phyloP scores from a whole-genome alignment of 805 yeast genomes.

The Torulaspora delbrueckii region DNA sequence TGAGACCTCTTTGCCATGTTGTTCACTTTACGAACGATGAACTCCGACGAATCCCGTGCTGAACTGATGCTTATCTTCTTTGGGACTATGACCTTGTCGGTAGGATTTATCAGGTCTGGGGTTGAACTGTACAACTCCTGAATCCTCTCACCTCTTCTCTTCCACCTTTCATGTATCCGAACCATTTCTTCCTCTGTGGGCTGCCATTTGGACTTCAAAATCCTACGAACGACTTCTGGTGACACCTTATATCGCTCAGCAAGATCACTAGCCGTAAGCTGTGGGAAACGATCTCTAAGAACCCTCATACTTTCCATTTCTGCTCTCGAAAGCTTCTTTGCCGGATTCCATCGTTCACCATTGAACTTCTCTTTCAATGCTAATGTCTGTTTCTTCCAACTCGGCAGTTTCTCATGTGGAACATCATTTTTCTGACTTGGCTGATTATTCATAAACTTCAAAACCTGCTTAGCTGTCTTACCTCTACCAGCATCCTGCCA shows the following conservation, averaged over 20 bases:
- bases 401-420: constrained; percentile 39
- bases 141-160: constrained; percentile 41
- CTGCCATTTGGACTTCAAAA: constrained; percentile 69
- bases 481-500: constrained; percentile 4
- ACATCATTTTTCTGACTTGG: constrained; percentile 18
- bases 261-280: constrained; percentile 52
- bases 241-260: constrained; percentile 64
- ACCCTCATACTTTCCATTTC: constrained; percentile 61
- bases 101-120: not conserved
- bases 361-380: constrained; percentile 59
- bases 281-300: constrained; percentile 54
- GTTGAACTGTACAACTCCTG: constrained; percentile 22
- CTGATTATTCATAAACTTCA: constrained; percentile 19
- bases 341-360: constrained; percentile 60
- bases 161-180: constrained; percentile 49
- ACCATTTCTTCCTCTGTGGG: constrained; percentile 55
- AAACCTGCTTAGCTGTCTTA: constrained; percentile 18
- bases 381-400: constrained; percentile 67
- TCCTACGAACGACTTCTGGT: constrained; percentile 78
- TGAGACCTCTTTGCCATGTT: not conserved
- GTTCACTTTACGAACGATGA: constrained; percentile 6
- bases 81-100: not conserved
- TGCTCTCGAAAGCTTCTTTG: constrained; percentile 58
- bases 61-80: constrained; percentile 12
- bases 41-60: constrained; percentile 8